Base-by-base conservation (phyloP, 441 rosid genomes). In the Hura crepitans region DNA sequence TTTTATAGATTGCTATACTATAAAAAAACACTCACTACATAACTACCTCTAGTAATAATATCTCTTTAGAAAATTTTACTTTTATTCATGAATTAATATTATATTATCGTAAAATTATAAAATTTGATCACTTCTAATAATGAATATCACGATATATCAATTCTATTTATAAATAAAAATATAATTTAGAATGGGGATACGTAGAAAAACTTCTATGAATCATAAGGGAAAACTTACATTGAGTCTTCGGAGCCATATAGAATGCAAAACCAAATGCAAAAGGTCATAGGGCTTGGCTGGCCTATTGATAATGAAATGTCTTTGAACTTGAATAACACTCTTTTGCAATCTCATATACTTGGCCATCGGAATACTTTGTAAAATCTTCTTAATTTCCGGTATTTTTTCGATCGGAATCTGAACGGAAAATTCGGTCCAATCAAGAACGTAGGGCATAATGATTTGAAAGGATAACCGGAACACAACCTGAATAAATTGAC, bases 221-320 rank as follows among this genome's bases (percentile, higher is more conserved):
- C 25, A 59, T 12, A 43, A 20, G 28, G 74, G 43, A 17, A 53
- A 14, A 25, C 72, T 69, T 33, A 86, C 71, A 63, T 91, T 89
- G 62, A 93, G 87, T 77, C 97, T 80, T 66, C 98, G 82, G 20
- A 92, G 83, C 95, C 95, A 91, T 13, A 91, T 78, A 15, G 96
- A 89, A 75, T 93, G 97, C 85, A 86, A 70, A 45, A 83, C 85
- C 95, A 91, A 91, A 56, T 85, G 82, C 79, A 87, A 74, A 45
- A 87, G 74, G 76, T 89, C 97, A 64, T 68, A 91, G 46, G 89
- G 89, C 73, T 81, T 82, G 0, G 96, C 79, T 7, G 97, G 92
- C 42, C 92, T 81, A 68, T 91, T 86, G 5, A 89, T 63, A n/a
- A 72, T 78, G 72, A 93, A 93, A 77, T 90, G 97, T 64, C 79